Evolutionary conservation across 768 basidiomycete species (phyloP).

Genomic region (Hygrophorus pudorinus): DNA sequence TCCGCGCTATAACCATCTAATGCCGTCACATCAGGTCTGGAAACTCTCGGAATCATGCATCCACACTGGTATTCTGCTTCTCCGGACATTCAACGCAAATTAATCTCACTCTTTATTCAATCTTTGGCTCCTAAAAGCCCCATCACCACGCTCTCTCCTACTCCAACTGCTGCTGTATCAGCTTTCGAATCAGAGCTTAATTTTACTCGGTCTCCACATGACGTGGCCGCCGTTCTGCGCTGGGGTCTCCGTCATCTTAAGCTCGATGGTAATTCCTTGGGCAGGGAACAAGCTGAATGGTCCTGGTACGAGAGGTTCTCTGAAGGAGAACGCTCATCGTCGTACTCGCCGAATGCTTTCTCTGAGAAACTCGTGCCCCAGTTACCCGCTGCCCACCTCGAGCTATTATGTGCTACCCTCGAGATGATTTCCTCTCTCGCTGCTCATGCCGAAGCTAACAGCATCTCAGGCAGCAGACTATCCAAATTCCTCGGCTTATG

Average conservation of each 20-base stretch:
- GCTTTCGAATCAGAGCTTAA: conserved; percentile 57
- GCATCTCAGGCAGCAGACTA: conserved; percentile 70
- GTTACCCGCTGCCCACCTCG: conserved; percentile 46
- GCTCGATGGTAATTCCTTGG: conserved; percentile 50
- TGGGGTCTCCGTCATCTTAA: conserved; percentile 74
- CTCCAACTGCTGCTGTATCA: conserved; percentile 33
- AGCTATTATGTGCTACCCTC: conserved; percentile 47
- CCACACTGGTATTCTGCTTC: conserved; percentile 79
- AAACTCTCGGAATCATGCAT: conserved; percentile 77
- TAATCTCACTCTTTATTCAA: conserved; percentile 64
- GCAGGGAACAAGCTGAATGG: conserved; percentile 32
- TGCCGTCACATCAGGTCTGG: conserved; percentile 42
- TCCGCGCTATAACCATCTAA: conserved; percentile 4
- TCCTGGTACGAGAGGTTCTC: conserved; percentile 63
- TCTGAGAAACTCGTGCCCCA: conserved; percentile 50
- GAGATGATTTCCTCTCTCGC: conserved; percentile 62
- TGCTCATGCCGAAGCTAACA: conserved; percentile 59
- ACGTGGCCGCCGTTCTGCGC: conserved; percentile 70
- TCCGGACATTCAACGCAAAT: conserved; percentile 51
- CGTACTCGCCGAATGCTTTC: conserved; percentile 58
- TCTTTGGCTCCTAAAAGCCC: conserved; percentile 43
- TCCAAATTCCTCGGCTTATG: conserved; percentile 67
- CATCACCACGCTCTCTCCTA: conserved; percentile 40
- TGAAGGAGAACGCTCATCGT: conserved; percentile 43
- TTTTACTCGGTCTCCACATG: conserved; percentile 60